phyloP scores from a whole-genome alignment of 2,329 filamentous ascomycete species.

The Fusarium torreyae region DNA sequence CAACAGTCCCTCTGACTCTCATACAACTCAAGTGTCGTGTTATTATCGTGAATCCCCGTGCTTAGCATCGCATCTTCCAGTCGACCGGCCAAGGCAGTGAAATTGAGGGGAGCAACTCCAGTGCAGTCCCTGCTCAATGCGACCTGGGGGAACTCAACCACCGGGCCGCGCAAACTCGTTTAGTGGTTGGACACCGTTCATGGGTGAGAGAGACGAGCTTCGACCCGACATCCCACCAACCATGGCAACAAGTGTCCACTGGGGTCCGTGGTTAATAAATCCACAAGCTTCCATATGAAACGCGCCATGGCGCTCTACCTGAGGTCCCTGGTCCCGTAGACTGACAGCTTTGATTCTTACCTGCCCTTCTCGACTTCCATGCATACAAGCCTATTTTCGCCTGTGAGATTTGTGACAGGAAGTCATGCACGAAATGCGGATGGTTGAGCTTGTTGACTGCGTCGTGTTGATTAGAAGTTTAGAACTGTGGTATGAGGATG shows the following conservation, averaged over 20 bases:
- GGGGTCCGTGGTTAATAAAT: constrained; percentile 17
- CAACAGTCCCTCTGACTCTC: constrained; percentile 24
- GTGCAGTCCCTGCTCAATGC: constrained; percentile 24
- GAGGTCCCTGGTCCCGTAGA: constrained; percentile 25
- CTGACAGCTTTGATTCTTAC: constrained; percentile 17
- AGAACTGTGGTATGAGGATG: constrained; percentile 16
- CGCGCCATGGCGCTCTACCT: constrained; percentile 43
- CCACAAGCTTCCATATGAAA: constrained; percentile 40
- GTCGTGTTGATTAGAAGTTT: constrained; percentile 8
- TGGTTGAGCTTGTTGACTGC: not conserved
- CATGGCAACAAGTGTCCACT: constrained; percentile 16
- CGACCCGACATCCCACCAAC: constrained; percentile 30
- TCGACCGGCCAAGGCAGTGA: constrained; percentile 3
- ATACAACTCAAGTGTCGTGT: constrained; percentile 10
- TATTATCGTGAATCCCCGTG: constrained; percentile 22
- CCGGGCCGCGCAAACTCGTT: constrained; percentile 6
- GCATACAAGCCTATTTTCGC: constrained; percentile 7
- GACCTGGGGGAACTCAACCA: constrained; percentile 12
- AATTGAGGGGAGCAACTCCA: constrained; percentile 17
- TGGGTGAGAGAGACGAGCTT: constrained; percentile 24
- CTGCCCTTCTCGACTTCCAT: constrained; percentile 34
- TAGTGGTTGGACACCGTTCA: constrained; percentile 36
- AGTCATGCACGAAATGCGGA: constrained; percentile 1
- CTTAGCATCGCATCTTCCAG: constrained; percentile 4
- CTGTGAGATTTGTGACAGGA: constrained; percentile 4